These are phyloP conservation scores for Lyophyllum decastes DNA, from an alignment of 768 basidiomycete species.

Conservation along the genomic window DNA sequence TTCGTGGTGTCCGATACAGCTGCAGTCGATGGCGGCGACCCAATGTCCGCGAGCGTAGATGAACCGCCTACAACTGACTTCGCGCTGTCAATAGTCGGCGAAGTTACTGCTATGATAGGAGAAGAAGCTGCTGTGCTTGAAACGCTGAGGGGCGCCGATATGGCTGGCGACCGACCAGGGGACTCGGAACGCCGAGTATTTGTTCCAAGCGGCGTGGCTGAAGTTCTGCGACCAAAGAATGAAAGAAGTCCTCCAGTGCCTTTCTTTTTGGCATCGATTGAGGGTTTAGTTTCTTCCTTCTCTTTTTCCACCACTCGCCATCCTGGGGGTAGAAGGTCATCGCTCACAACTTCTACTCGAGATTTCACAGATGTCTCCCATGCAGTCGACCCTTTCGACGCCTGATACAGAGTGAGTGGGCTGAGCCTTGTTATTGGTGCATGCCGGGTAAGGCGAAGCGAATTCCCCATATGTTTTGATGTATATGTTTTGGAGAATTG, in stretches of 20 bases:
- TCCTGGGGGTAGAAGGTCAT: conserved; percentile 65
- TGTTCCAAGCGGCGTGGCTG: conserved; percentile 7
- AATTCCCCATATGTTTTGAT: conserved; percentile 58
- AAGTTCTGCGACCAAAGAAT: conserved; percentile 58
- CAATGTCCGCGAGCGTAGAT: conserved; percentile 12
- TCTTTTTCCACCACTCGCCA: conserved; percentile 72
- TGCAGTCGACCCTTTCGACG: conserved; percentile 71
- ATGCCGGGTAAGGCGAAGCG: conserved; percentile 67
- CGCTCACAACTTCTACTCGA: conserved; percentile 44
- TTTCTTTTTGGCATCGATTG: conserved; percentile 53
- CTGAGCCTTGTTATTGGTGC: conserved; percentile 53
- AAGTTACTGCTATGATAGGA: conserved; percentile 17
- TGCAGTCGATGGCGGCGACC: conserved; percentile 6
- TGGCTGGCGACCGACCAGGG: conserved; percentile 9
- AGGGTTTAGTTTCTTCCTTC: conserved; percentile 30
- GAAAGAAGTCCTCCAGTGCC: conserved; percentile 62
- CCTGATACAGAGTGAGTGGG: conserved; percentile 69
- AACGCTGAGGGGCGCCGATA: not conserved
- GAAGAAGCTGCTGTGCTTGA: conserved; percentile 12
- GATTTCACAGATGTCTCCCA: conserved; percentile 75
- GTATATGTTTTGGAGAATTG: conserved; percentile 58
- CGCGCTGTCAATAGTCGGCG: conserved; percentile 27
- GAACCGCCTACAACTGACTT: conserved; percentile 4
- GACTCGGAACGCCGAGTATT: conserved; percentile 16
- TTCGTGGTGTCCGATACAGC: not conserved